Conservation (phyloP, 106 monocot species). For the Xerophyta viscosa region DNA sequence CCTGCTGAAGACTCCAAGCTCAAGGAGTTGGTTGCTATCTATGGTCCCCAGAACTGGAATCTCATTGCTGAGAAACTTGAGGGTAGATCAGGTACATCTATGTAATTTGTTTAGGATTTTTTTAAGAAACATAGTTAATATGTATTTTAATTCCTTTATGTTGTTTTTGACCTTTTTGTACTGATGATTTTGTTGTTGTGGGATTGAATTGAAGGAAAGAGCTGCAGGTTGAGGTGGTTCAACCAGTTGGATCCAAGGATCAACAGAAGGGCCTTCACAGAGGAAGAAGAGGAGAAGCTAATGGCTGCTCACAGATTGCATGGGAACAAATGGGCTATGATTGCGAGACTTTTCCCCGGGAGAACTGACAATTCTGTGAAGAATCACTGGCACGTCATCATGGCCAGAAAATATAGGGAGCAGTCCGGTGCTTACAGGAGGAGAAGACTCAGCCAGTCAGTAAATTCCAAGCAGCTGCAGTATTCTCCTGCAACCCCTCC, state of each 20-base stretch:
- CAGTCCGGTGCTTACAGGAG: conserved; percentile 51
- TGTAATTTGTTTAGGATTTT: not conserved
- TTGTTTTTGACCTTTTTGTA: too few relatives aligned
- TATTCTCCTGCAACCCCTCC: conserved; percentile 8
- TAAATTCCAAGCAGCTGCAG: conserved; percentile 18
- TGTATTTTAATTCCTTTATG: too few relatives aligned
- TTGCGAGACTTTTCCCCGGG: conserved; percentile 81
- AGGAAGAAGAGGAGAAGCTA: conserved; percentile 84
- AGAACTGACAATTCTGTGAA: conserved; percentile 90
- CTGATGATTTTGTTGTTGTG: too few relatives aligned
- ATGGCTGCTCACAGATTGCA: conserved; percentile 78
- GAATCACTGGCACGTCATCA: conserved; percentile 96
- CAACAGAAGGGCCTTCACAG: conserved; percentile 71
- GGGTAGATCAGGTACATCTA: conserved; percentile 66
- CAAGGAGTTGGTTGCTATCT: conserved; percentile 66
- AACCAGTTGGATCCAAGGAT: conserved; percentile 93
- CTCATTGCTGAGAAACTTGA: conserved; percentile 89
- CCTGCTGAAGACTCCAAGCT: conserved; percentile 89
- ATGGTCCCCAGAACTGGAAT: conserved; percentile 97
- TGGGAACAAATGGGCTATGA: conserved; percentile 90
- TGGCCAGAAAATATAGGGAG: conserved; percentile 87
- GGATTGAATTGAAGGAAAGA: conserved; percentile 45
- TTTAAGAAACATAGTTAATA: too few relatives aligned
- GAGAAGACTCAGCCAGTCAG: conserved; percentile 49
- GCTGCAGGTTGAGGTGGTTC: conserved; percentile 91